These are phyloP conservation scores for Actinomucor elegans DNA, from an alignment of 371 early-diverging fungal species.

Conservation along the genomic window DNA sequence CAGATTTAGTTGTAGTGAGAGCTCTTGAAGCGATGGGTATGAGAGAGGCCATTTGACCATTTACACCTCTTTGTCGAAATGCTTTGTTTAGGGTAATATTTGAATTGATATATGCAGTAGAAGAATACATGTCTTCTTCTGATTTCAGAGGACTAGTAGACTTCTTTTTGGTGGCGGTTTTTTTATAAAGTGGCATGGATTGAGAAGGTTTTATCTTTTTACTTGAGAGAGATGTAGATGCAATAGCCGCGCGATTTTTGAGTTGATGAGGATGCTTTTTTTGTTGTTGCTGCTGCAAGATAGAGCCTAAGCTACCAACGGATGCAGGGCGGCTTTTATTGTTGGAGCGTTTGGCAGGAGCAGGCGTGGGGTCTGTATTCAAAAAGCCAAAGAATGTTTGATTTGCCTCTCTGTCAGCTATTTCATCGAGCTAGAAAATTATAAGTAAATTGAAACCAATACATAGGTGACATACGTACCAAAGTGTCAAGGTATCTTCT, in stretches of 20 bases:
- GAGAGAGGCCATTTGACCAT: slow-evolving; percentile 15
- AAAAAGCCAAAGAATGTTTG: slow-evolving; percentile 72
- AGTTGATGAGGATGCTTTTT: slow-evolving; percentile 8
- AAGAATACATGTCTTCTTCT: slow-evolving; percentile 12
- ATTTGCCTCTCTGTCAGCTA: slow-evolving; percentile 65
- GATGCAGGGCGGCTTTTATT: slow-evolving; percentile 17
- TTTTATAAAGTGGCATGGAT: slow-evolving; percentile 23
- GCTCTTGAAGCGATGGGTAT: slow-evolving; percentile 17
- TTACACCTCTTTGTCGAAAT: slow-evolving; percentile 10
- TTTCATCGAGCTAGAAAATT: slow-evolving; percentile 50
- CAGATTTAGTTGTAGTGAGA: slow-evolving; percentile 12
- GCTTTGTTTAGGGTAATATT: slow-evolving; percentile 18
- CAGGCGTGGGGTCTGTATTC: slow-evolving; percentile 30
- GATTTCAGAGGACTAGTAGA: background rate
- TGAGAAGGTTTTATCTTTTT: slow-evolving; percentile 19
- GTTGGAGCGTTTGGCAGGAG: slow-evolving; percentile 1
- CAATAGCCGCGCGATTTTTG: slow-evolving; percentile 13
- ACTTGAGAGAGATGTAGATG: background rate
- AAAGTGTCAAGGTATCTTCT: slow-evolving; percentile 51
- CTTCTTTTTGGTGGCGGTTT: slow-evolving; percentile 1
- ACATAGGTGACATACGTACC: slow-evolving; percentile 14
- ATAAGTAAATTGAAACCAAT: background rate
- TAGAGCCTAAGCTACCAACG: slow-evolving; percentile 17
- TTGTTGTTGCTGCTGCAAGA: too few species aligned
- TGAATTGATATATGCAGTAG: slow-evolving; percentile 15